Conservation (phyloP, 1,284 basidiomycete species). For the Microbotryum saponariae region DNA sequence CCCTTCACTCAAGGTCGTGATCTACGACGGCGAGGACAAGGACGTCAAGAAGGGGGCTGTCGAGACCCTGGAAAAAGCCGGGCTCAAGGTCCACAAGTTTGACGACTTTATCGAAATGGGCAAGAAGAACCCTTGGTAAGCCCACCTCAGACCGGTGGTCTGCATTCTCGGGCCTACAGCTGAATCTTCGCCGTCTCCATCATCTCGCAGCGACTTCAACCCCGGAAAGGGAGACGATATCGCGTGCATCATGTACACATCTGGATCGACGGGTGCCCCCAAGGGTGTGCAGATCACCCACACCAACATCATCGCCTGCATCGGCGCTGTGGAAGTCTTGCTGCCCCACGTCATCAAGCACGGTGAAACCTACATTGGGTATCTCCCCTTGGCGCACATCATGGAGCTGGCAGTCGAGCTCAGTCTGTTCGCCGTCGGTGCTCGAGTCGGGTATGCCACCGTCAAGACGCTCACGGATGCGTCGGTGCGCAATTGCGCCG, state of each 20-base stretch:
- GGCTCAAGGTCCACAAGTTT: slow-evolving; percentile 52
- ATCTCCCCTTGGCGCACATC: slow-evolving; percentile 58
- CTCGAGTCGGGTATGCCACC: slow-evolving; percentile 77
- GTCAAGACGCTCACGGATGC: slow-evolving; percentile 95
- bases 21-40: slow-evolving; percentile 74
- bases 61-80: slow-evolving; percentile 48
- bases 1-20: slow-evolving; percentile 60
- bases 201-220: slow-evolving; percentile 45
- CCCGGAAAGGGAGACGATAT: slow-evolving; percentile 58
- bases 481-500: slow-evolving; percentile 78
- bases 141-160: slow-evolving; percentile 38
- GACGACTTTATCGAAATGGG: slow-evolving; percentile 65
- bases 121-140: slow-evolving; percentile 45
- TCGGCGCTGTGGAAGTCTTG: slow-evolving; percentile 67
- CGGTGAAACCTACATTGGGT: slow-evolving; percentile 64
- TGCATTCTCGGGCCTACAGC: slow-evolving; percentile 7
- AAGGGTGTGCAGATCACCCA: slow-evolving; percentile 91
- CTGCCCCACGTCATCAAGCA: slow-evolving; percentile 64
- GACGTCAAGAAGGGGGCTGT: slow-evolving; percentile 46
- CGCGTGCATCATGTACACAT: slow-evolving; percentile 95
- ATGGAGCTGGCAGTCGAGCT: slow-evolving; percentile 68
- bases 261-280: slow-evolving; percentile 82
- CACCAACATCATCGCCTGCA: slow-evolving; percentile 71
- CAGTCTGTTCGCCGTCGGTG: slow-evolving; percentile 49
- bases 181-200: no score